Evolutionary conservation across 495 filamentous ascomycete species (phyloP).

Genomic region (Rhypophila decipiens): DNA sequence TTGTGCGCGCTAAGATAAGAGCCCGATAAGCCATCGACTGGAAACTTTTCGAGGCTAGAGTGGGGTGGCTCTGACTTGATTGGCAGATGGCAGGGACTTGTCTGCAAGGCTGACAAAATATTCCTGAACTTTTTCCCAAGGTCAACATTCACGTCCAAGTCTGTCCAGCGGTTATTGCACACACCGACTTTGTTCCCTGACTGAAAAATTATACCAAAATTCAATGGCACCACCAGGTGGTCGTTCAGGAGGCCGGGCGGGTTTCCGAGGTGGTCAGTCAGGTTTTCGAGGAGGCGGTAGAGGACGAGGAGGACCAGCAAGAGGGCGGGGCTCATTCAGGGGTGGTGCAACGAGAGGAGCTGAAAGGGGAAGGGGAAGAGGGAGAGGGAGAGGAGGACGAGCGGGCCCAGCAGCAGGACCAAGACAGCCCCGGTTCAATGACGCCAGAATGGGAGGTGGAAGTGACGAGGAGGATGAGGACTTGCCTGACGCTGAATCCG

Average conservation of each 20-base stretch:
- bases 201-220: neutral
- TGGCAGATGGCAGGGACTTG: neutral
- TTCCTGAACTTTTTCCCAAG: neutral
- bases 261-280: conserved; percentile 23
- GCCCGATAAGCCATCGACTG: conserved; percentile 17
- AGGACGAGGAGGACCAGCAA: conserved; percentile 19
- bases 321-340: conserved; percentile 12
- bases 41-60: neutral
- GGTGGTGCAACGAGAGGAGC: conserved; percentile 21
- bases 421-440: conserved; percentile 28
- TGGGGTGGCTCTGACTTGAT: neutral
- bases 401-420: conserved; percentile 10
- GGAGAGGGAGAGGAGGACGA: conserved; percentile 32
- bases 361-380: conserved; percentile 8
- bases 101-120: conserved; percentile 22
- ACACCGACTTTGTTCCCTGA: neutral
- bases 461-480: conserved; percentile 11
- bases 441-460: conserved; percentile 26
- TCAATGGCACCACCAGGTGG: conserved; percentile 14
- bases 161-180: neutral
- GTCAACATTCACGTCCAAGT: conserved; percentile 11
- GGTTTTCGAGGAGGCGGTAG: conserved; percentile 16
- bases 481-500: conserved; percentile 41
- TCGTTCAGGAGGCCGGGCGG: conserved; percentile 18
- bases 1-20: conserved; percentile 37